Evolutionary conservation across 805 yeast genomes (phyloP), one percentile per base, ranked within the genome.

Genomic region (Wickerhamiella galacta): DNA sequence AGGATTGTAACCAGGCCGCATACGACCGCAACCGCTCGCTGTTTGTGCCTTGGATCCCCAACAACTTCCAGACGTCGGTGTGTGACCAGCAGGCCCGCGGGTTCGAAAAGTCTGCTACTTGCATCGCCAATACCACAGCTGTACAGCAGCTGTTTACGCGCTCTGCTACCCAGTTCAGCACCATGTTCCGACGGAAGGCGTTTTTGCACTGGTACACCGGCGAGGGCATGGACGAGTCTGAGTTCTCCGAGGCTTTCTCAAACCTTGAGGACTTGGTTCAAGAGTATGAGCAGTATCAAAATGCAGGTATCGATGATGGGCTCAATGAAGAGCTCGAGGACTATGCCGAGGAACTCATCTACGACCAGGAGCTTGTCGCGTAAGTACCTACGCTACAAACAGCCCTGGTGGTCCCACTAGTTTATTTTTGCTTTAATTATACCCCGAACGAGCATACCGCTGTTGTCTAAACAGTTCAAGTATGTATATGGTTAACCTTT

Each of bases 171-270:
- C 94, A 83, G 61, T 83, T 83, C 61, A 66, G 75, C 46, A 85
- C 83, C 39, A 83, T 83, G 95, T 83, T 78, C 61, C 71, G 80
- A 56, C 80, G 90, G 64, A 78, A 76, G 58, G 95, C 95, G 42
- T 83, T 83, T 72, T 74, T 83, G 61, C 94, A 83, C 60, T 83
- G 95, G 95, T 83, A 81, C 61, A 79, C 90, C 7, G 69, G 75
- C 46, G 95, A 83, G 60, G 95, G 95, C 63, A 83, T 83, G 95
- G 95, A 83, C 52, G 92, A 77, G 61, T 68, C 75, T 66, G 95
- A 83, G 62, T 83, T 83, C 58, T 71, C 83, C 37, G 95, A 83
- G 63, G 95, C 95, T 34, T 92, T 81, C 61, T 74, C 92, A 36
- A 80, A 83, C 57, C 75, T 83, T 82, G 72, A 73, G 47, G 95